Evolutionary conservation across 352 stramenopile species (phyloP).

Genomic region (Pythium aquatile): DNA sequence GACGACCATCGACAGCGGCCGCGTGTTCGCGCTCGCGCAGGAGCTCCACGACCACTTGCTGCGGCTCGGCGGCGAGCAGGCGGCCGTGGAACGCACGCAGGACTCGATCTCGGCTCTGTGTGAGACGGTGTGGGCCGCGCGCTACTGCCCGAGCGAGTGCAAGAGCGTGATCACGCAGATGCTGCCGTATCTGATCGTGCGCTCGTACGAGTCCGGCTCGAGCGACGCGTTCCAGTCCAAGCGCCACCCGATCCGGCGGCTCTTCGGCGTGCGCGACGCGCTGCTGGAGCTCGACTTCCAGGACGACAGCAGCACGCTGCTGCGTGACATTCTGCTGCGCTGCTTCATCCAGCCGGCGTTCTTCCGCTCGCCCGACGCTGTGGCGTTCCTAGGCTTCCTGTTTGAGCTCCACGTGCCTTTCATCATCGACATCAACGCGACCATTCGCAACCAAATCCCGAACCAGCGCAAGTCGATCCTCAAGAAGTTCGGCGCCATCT

Average conservation of each 20-base stretch:
- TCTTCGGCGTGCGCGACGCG: conserved; percentile 77
- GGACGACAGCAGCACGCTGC: conserved; percentile 70
- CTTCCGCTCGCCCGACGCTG: conserved; percentile 79
- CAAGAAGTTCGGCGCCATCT: conserved; percentile 70
- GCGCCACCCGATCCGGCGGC: conserved; percentile 68
- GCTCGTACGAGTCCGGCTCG: conserved; percentile 62
- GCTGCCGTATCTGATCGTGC: conserved; percentile 81
- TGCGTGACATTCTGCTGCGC: conserved; percentile 83
- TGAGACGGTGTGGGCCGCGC: conserved; percentile 71
- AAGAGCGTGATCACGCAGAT: conserved; percentile 81
- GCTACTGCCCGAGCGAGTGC: conserved; percentile 44
- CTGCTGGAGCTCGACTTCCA: conserved; percentile 81
- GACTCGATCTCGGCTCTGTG: conserved; percentile 74
- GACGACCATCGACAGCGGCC: conserved; percentile 45
- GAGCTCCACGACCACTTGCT: conserved; percentile 69
- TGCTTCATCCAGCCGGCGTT: conserved; percentile 87
- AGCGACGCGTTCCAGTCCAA: conserved; percentile 58
- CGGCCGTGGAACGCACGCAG: conserved; percentile 44
- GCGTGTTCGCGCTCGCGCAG: conserved; percentile 58
- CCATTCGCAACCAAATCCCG: conserved; percentile 85
- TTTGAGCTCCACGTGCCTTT: conserved; percentile 87
- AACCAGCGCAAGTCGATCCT: conserved; percentile 82
- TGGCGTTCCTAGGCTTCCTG: conserved; percentile 81
- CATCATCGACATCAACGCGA: conserved; percentile 84
- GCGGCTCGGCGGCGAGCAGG: conserved; percentile 42